phyloP scores from a whole-genome alignment of 2,329 filamentous ascomycete species.

The Dothistroma septosporum region DNA sequence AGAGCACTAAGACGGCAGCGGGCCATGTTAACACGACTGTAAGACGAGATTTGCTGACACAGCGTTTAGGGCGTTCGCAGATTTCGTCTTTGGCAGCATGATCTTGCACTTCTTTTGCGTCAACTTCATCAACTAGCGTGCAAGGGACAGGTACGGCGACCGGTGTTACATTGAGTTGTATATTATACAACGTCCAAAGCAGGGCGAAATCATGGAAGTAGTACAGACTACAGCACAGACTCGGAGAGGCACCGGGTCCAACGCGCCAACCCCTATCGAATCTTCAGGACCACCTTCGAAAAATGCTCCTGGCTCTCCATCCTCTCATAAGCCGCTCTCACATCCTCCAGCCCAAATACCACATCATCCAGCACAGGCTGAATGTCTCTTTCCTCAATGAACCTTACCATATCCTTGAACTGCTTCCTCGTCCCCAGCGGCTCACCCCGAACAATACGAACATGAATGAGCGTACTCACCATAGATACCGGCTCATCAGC shows the following conservation, averaged over 20 bases:
- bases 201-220: not conserved
- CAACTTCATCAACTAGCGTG: conserved; percentile 92
- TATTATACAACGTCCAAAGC: not conserved
- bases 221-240: not conserved
- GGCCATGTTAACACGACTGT: not conserved
- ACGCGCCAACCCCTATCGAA: conserved; percentile 3
- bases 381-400: conserved; percentile 20
- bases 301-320: conserved; percentile 32
- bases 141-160: not conserved
- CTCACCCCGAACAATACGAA: conserved; percentile 20
- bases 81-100: conserved; percentile 90
- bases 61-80: conserved; percentile 75
- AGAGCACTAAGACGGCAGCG: not conserved
- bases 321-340: conserved; percentile 30
- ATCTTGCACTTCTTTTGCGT: conserved; percentile 98
- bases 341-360: conserved; percentile 35
- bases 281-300: conserved; percentile 25
- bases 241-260: not conserved
- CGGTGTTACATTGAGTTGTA: no score
- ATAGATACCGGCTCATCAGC: conserved; percentile 15
- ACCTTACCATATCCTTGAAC: conserved; percentile 18
- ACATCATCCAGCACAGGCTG: conserved; percentile 35
- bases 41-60: not conserved
- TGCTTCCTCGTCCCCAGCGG: conserved; percentile 18
- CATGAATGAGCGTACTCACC: conserved; percentile 12